Evolutionary conservation across 2,329 filamentous ascomycete genomes (phyloP), one percentile per base, ranked within the genome.

Genomic region (Apiospora arundinis): DNA sequence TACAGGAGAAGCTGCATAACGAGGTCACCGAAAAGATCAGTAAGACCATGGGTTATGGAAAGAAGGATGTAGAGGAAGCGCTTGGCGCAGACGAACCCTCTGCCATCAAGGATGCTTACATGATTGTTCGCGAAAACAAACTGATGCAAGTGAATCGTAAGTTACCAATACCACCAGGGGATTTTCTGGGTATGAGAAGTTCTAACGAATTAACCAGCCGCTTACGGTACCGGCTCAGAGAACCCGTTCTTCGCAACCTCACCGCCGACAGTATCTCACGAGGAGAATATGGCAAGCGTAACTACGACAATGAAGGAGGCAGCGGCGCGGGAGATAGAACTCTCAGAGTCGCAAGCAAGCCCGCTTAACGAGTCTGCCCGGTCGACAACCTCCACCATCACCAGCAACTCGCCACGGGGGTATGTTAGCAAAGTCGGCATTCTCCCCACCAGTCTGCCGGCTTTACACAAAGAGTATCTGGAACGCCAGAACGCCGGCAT

Each of bases 61-160:
- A 94, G 80, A 92, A 92, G 73, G 96, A 99, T 84, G 95, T 99
- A 69, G 93, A 98, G 80, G 96, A 98, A 82, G 95, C 96, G 28
- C 85, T 99, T 74, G 92, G 93, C 78, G 95, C 94, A 71, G 91
- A 96, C 69, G 96, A 99, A 81, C 96, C 96, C 16, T 98, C 95
- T 72, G 95, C 96, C 14, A 98, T 99, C 86, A 99, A 99, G 84
- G 96, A 99, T 83, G 96, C 96, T 1, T 99, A 98, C 84, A 92
- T 98, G 83, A 99, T 99, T 81, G 94, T 99, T 37, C 91, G 95
- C 69, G 96, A 99, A 82, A 98, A 98, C 80, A 96, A 98, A 81
- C 89, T 98, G 80, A 98, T 98, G 95, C 93, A 95, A 81, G 92
- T 92, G 70, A 97, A 95, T 81, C 95, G 94, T 97, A 86, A 90